Evolutionary conservation across 2,329 filamentous ascomycete species (phyloP), one percentile per base, ranked within the genome.

Genomic region (Curvularia lunata): DNA sequence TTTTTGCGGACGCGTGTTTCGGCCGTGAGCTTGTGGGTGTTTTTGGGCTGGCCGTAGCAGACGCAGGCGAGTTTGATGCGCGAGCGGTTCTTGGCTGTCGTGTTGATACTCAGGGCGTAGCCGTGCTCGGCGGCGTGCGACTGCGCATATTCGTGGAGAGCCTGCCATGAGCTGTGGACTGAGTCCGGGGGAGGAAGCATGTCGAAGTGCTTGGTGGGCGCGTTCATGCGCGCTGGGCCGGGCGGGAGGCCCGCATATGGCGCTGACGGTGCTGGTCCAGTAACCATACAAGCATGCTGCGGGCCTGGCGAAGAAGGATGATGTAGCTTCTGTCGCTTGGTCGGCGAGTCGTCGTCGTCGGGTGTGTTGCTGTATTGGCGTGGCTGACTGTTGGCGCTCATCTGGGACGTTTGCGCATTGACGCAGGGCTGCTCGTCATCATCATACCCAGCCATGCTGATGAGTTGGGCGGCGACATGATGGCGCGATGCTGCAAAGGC

Each of bases 21-120:
- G n/a, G 69, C 61, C 2, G 73, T 75, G 23, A 76, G 66, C 42
- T 75, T 74, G 50, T 74, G 73, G 2, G 72, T 76, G 42, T 76
- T 76, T 62, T 75, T 76, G 3, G 72, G 71, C 32, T 62, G 59
- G 19, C 73, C 73, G 47, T 74, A 75, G 66, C 73, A 75, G 21
- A 75, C 72, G 51, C 73, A 76, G 32, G 72, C 72, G 13, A 76
- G 66, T 58, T 75, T 76, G 56, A 75, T 73, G 41, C 72, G 70
- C 8, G 69, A 71, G 10, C 72, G 69, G 54, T 74, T 75, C 58
- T 72, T 74, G 4, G 71, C 71, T n/a, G 72, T 75, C 4, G 72
- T 75, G 56, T 75, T 76, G 61, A 76, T 76, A 41, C 63, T 66
- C 18, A 76, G 62, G 1, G 73, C 73, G 52, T 76, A 76, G 13